Conservation (phyloP, 257 asterid genomes). For the Nicotiana noctiflora region DNA sequence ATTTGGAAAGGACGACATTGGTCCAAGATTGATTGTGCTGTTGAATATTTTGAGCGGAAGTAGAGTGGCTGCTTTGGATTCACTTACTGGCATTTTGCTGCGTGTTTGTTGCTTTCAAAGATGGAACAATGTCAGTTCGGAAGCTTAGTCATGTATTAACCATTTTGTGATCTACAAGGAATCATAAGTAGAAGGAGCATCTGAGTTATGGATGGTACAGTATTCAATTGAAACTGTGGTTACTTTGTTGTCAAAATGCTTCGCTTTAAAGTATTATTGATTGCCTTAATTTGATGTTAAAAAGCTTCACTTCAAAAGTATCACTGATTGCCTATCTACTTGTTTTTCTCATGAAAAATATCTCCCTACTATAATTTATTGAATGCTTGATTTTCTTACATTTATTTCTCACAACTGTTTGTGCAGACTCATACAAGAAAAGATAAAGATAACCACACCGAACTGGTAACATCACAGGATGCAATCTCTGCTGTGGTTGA, state of each 20-base stretch:
- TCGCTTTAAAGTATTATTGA: background rate
- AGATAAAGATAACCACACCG: constrained; percentile 29
- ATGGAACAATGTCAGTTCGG: background rate
- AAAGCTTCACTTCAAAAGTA: background rate
- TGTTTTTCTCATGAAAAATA: background rate
- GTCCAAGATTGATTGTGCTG: background rate
- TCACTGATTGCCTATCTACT: background rate
- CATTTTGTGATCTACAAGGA: background rate
- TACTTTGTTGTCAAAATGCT: background rate
- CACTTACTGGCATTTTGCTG: background rate
- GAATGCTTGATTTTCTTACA: background rate
- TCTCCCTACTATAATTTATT: background rate
- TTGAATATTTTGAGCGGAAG: constrained; percentile 1
- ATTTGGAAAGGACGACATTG: background rate
- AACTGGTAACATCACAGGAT: constrained; percentile 35
- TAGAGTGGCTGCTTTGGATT: background rate
- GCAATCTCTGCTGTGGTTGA: constrained; percentile 45
- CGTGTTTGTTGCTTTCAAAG: background rate
- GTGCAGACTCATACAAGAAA: constrained; percentile 85
- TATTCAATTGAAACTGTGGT: background rate
- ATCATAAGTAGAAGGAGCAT: background rate
- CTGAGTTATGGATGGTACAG: background rate
- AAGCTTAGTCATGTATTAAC: background rate
- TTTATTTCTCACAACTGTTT: constrained; percentile 16
- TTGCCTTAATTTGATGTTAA: background rate